These are phyloP conservation scores for Volvariella volvacea DNA, from an alignment of 1,284 basidiomycete genomes.

Conservation along the genomic window DNA sequence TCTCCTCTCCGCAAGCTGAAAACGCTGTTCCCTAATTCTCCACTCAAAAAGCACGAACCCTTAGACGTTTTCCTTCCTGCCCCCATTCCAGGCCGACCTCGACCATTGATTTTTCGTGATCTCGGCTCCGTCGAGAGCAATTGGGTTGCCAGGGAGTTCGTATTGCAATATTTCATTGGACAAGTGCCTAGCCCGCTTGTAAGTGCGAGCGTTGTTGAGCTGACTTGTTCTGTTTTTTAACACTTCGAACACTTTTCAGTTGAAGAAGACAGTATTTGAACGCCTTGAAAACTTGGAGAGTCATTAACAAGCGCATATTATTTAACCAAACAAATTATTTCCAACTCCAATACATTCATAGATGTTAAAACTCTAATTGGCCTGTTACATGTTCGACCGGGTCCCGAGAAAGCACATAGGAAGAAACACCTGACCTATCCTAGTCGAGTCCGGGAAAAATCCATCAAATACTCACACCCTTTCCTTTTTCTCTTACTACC, in stretches of 20 bases:
- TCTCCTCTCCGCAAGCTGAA: conserved; percentile 68
- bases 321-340: conserved; percentile 3
- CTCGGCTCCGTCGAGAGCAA: conserved; percentile 63
- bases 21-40: conserved; percentile 66
- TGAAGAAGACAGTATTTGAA: conserved; percentile 35
- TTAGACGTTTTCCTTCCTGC: conserved; percentile 64
- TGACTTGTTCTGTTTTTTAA: neutral
- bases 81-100: conserved; percentile 41
- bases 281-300: conserved; percentile 18
- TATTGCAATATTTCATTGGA: conserved; percentile 69
- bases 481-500: neutral
- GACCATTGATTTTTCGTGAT: conserved; percentile 63
- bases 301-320: neutral
- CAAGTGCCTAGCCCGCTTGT: conserved; percentile 67
- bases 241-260: conserved; percentile 19
- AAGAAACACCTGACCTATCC: too few relatives aligned
- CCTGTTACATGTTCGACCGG: too few relatives aligned
- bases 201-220: too few relatives aligned
- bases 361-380: neutral
- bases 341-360: too few relatives aligned
- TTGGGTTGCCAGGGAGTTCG: conserved; percentile 69
- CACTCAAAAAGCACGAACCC: conserved; percentile 56
- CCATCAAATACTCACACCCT: neutral
- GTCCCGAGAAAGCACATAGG: too few relatives aligned
- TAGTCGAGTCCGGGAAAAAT: too few relatives aligned